Base-by-base conservation (phyloP, 805 yeast species). In the Cephaloascus fragrans region DNA sequence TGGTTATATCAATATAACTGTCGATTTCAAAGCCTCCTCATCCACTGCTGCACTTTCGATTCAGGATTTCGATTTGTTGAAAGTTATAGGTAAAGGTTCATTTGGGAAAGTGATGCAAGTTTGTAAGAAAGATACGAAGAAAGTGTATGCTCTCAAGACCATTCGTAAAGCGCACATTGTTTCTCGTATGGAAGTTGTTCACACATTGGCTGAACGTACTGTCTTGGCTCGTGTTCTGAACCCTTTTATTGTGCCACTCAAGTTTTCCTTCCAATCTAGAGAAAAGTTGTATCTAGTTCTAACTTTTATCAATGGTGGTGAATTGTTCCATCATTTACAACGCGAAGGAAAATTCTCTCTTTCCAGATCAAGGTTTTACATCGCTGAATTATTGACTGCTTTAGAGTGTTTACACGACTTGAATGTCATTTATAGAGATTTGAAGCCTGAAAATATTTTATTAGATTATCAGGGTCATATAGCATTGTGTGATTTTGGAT, bases 21-120 rank as follows among this genome's bases (percentile, higher is more conserved):
- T 83, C 26, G 87, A 82, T 51, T 83, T 76, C 61, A 80, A 79
- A 57, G 83, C 87, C 17, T 55, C 59, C 31, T 35, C 40, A 16
- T 67, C 73, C 39, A 73, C 62, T 46, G 76, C 75, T 55, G 75
- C 80, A 46, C 82, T 83, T 37, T 67, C 93, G 37, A 70, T 93
- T 47, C 96, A 88, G 41, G 96, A 90, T 54, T 90, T 93, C 62
- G 96, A 88, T 51, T 64, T 93, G 38, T 71, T 93, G 48, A 93
- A 93, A 61, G 98, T 93, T 18, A 87, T 93, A 40, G 98, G 98
- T 29, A 93, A 93, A 57, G 98, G 98, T 5, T 88, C 97, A 8
- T 93, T 93, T 57, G 98, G 98, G 38, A 93, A 93, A 62, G 98
- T 93, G 39, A 93, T 93, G 97, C 98, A 93, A 61, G 98, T 93